Percentiles rank a stretch among this genome's conserved stretches.
phyloP scores from a whole-genome alignment of 2,329 filamentous ascomycete genomes.

The Penicillium sp. region DNA sequence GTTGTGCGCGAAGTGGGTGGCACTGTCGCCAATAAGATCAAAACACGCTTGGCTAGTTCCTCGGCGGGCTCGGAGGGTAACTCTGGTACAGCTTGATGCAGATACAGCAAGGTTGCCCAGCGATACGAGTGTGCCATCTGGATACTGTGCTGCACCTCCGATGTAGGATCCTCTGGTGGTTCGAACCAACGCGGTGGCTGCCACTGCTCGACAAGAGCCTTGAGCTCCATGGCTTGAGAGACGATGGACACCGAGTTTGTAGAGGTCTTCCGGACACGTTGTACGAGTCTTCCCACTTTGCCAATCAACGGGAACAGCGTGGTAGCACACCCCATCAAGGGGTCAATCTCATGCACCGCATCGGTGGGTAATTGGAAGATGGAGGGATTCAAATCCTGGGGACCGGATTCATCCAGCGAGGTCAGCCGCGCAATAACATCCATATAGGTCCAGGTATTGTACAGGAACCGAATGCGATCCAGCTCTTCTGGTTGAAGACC shows the following conservation, averaged over 20 bases:
- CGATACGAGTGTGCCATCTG: constrained; percentile 69
- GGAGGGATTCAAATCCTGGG: constrained; percentile 46
- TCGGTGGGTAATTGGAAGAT: constrained; percentile 45
- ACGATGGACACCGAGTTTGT: constrained; percentile 64
- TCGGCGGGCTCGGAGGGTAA: constrained; percentile 61
- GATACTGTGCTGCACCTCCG: constrained; percentile 63
- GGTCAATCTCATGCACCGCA: constrained; percentile 62
- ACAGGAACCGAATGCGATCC: constrained; percentile 64
- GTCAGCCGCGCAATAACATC: constrained; percentile 71
- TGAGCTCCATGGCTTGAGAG: constrained; percentile 63
- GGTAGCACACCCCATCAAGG: constrained; percentile 68
- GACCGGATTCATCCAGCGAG: constrained; percentile 60
- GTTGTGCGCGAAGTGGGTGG: constrained; percentile 63
- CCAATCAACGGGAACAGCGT: constrained; percentile 70
- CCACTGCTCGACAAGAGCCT: constrained; percentile 63
- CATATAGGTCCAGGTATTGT: constrained; percentile 73
- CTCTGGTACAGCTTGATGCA: constrained; percentile 69
- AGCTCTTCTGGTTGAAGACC: constrained; percentile 50
- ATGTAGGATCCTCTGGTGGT: constrained; percentile 63
- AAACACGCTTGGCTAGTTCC: constrained; percentile 62
- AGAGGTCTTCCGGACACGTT: constrained; percentile 57
- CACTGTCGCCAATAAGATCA: constrained; percentile 64
- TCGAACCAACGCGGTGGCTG: constrained; percentile 60
- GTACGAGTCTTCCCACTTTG: constrained; percentile 65
- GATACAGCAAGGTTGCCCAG: constrained; percentile 65